phyloP scores from a whole-genome alignment of 1,284 basidiomycete genomes.

The Rhizopogon parksii region DNA sequence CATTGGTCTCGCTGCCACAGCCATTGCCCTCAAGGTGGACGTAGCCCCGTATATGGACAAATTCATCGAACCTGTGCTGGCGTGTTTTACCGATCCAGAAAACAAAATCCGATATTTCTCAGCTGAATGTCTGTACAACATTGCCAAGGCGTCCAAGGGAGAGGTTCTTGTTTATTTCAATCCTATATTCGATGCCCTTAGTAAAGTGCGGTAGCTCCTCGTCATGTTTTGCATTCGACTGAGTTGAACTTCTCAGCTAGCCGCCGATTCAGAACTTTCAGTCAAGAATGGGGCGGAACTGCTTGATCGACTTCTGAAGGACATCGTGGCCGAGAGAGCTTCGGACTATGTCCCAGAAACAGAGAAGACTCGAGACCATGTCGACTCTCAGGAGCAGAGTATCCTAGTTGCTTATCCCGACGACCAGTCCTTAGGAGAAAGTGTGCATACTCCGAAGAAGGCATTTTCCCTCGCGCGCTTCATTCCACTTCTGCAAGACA shows the following conservation, averaged over 20 bases:
- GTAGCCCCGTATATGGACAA: constrained; percentile 91
- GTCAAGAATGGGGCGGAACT: constrained; percentile 99
- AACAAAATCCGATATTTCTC: constrained; percentile 96
- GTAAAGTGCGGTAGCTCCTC: constrained; percentile 61
- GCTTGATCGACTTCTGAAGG: constrained; percentile 94
- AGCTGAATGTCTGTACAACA: constrained; percentile 97
- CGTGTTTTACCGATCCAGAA: constrained; percentile 92
- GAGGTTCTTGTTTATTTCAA: constrained; percentile 98
- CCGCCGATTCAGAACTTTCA: constrained; percentile 92
- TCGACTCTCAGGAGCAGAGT: constrained; percentile 38
- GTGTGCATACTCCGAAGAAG: constrained; percentile 45
- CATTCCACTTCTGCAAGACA: constrained; percentile 88
- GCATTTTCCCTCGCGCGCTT: constrained; percentile 94
- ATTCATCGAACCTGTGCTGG: constrained; percentile 87
- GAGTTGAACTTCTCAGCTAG: constrained; percentile 53
- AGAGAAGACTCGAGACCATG: constrained; percentile 52
- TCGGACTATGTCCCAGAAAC: constrained; percentile 90
- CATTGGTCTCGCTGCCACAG: constrained; percentile 93
- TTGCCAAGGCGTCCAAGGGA: constrained; percentile 96
- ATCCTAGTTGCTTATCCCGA: constrained; percentile 64
- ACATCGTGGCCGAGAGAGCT: constrained; percentile 95
- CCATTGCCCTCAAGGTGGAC: constrained; percentile 91
- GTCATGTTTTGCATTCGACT: constrained; percentile 10
- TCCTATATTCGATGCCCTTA: constrained; percentile 94
- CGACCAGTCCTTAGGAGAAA: constrained; percentile 40